Evolutionary conservation across 2,329 filamentous ascomycete species (phyloP).

Genomic region (Ceratocystis diversiconidia): DNA sequence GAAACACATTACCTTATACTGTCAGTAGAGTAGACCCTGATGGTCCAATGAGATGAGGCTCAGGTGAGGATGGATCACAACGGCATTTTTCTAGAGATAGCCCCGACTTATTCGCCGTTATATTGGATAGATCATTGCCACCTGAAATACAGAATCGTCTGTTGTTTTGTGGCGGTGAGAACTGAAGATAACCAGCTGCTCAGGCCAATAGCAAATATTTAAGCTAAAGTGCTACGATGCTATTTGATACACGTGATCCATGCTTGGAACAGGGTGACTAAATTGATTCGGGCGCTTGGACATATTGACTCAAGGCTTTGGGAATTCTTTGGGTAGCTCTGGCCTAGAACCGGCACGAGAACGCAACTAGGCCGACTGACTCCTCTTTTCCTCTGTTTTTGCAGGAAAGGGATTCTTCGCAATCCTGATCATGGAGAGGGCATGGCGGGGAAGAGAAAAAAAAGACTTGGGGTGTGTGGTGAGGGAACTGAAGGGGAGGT

Average conservation of each 20-base stretch:
- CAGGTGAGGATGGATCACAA: not conserved
- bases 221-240: not conserved
- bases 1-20: too few relatives aligned
- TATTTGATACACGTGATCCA: not conserved
- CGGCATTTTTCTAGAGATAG: not conserved
- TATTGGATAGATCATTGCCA: not conserved
- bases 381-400: not conserved
- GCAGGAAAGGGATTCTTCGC: not conserved
- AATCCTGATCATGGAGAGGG: not conserved
- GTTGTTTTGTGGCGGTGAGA: too few relatives aligned
- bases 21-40: not conserved
- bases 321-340: not conserved
- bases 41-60: not conserved
- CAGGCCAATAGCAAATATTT: not conserved
- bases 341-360: not conserved
- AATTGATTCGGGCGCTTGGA: not conserved
- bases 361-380: not conserved
- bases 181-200: too few relatives aligned
- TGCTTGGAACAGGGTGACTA: not conserved
- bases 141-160: too few relatives aligned
- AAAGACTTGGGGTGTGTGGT: not conserved
- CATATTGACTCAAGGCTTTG: too few relatives aligned
- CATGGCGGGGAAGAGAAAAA: not conserved
- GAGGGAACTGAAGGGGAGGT: not conserved
- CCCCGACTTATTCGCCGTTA: not conserved